phyloP scores from a whole-genome alignment of 345 rosid species.

The Syzygium grande region DNA sequence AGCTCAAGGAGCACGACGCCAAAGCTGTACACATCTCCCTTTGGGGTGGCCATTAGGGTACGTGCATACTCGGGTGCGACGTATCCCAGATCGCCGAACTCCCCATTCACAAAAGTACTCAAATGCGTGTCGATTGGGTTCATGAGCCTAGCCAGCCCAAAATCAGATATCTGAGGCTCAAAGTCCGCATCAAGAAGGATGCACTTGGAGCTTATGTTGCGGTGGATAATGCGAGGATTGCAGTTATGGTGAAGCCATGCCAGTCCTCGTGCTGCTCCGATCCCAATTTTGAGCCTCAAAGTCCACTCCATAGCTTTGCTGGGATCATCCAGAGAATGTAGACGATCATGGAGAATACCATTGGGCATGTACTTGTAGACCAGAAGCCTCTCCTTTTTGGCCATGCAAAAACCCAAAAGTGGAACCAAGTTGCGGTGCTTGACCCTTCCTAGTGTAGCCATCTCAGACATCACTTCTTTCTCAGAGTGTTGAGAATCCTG shows the following conservation, averaged over 20 bases:
- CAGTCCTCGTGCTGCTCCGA: slow-evolving; percentile 75
- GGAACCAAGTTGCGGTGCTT: slow-evolving; percentile 79
- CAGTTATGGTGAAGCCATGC: slow-evolving; percentile 98
- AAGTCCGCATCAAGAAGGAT: slow-evolving; percentile 67
- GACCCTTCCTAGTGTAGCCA: slow-evolving; percentile 79
- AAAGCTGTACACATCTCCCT: slow-evolving; percentile 94
- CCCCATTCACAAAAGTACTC: slow-evolving; percentile 96
- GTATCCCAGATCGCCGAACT: slow-evolving; percentile 92
- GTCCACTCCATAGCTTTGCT: slow-evolving; percentile 74
- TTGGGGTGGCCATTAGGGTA: slow-evolving; percentile 85
- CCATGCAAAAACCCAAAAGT: slow-evolving; percentile 77
- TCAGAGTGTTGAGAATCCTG: slow-evolving; percentile 86
- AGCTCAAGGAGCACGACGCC: slow-evolving; percentile 90
- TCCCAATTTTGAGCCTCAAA: slow-evolving; percentile 71
- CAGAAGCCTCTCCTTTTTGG: slow-evolving; percentile 65
- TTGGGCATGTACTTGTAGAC: slow-evolving; percentile 71
- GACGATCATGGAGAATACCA: slow-evolving; percentile 55
- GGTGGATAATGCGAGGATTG: slow-evolving; percentile 89
- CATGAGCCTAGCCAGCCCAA: slow-evolving; percentile 96
- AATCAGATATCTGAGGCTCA: slow-evolving; percentile 91
- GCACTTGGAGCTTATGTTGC: slow-evolving; percentile 91
- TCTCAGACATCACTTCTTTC: slow-evolving; percentile 70
- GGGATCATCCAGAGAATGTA: slow-evolving; percentile 37
- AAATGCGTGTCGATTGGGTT: slow-evolving; percentile 89
- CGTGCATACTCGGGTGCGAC: slow-evolving; percentile 87